These are phyloP conservation scores for Ophiostoma montium DNA, from an alignment of 2,329 filamentous ascomycete species.

Conservation along the genomic window DNA sequence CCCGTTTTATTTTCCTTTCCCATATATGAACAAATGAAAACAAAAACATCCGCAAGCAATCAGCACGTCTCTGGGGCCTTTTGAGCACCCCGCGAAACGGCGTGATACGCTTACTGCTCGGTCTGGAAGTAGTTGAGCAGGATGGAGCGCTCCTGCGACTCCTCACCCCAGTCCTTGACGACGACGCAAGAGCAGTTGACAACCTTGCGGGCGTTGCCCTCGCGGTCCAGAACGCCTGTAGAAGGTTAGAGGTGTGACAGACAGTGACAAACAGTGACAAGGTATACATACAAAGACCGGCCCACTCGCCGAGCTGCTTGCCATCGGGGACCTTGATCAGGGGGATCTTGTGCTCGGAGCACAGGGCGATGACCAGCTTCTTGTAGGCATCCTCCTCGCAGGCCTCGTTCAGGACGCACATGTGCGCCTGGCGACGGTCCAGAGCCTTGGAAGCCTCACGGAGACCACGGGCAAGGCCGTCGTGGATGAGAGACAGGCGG, in stretches of 20 bases:
- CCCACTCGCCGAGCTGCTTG: slow-evolving; percentile 99
- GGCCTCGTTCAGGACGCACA: slow-evolving; percentile 99
- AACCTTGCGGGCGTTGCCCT: slow-evolving; percentile 98
- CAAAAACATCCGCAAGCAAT: background rate
- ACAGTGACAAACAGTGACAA: background rate
- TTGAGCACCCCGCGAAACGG: background rate
- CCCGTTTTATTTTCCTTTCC: slow-evolving; percentile 2
- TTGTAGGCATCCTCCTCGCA: slow-evolving; percentile 99
- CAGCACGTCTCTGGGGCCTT: background rate
- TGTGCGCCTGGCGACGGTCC: slow-evolving; percentile 96
- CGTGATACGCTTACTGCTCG: slow-evolving; percentile 43
- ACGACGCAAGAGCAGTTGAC: slow-evolving; percentile 99
- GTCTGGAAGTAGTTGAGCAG: slow-evolving; percentile 99
- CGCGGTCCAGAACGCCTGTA: slow-evolving; percentile 93
- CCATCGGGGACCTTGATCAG: slow-evolving; percentile 99
- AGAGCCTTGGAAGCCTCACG: slow-evolving; percentile 98
- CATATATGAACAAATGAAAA: slow-evolving; percentile 1
- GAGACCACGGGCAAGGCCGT: slow-evolving; percentile 95
- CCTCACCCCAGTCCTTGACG: slow-evolving; percentile 99
- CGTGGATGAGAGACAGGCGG: slow-evolving; percentile 98
- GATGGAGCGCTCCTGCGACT: slow-evolving; percentile 96
- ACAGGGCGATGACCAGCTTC: slow-evolving; percentile 98
- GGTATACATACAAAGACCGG: slow-evolving; percentile 80
- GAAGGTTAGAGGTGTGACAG: background rate
- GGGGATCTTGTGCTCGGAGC: slow-evolving; percentile 99